Evolutionary conservation across 495 filamentous ascomycete species (phyloP), one percentile per base, ranked within the genome.

Genomic region (Podospora comata): DNA sequence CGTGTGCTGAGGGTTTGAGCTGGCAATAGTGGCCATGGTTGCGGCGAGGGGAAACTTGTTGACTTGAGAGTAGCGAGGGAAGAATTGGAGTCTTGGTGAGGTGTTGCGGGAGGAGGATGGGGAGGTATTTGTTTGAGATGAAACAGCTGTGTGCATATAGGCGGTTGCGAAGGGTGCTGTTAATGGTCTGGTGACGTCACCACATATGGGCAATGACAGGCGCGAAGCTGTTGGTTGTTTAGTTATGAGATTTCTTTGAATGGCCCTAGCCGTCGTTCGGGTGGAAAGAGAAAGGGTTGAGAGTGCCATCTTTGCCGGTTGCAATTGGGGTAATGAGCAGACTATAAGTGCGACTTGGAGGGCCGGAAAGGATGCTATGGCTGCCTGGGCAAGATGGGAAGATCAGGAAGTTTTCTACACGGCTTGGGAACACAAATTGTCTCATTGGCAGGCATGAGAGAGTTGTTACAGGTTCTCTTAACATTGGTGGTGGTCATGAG

Each of bases 1-100:
- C 65, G 75, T 80, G 16, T 79, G 78, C 63, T 80, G 30, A 4
- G 69, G 65, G 57, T 71, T 26, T 2, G 65, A 27, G 28, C 54
- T 34, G 55, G 66, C 6, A 13, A 55, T 58, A 44, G 62, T 66
- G 16, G 63, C 56, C 66, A 71, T 66, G 16, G 39, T 48, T 48
- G 39, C 39, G 9, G 39, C 39, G 39, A 48, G 39, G 39, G 39
- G 39, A 11, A 48, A 48, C 15, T 48, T 48, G 39, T 13, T 48
- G 39, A 48, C 39, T 48, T 48, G 39, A 48, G 39, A 48, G 39
- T 48, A 48, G 39, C 39, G 39, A 11, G 39, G 39, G 15, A 48
- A 48, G 39, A 48, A 48, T 48, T 48, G 39, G 39, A 48, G 39
- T 48, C 39, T 11, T 48, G 39, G 13, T 11, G 39, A 16, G 39